These are phyloP conservation scores for Xylaria scruposa DNA, from an alignment of 495 filamentous ascomycete species.

Conservation along the genomic window DNA sequence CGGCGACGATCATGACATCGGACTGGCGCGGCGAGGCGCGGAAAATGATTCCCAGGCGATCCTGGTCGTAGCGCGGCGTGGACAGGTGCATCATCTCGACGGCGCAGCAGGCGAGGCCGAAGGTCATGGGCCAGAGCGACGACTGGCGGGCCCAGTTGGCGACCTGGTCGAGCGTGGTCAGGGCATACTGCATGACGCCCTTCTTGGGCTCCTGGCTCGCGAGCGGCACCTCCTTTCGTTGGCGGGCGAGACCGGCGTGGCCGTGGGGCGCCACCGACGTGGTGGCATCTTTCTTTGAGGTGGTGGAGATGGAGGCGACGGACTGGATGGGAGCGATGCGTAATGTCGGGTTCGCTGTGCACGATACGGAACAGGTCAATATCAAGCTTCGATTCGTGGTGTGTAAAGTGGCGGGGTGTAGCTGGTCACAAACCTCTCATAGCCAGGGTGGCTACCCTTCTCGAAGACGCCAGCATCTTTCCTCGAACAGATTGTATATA, in stretches of 20 bases:
- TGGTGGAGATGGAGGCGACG: constrained; percentile 65
- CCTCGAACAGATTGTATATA: constrained; percentile 23
- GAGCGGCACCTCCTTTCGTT: constrained; percentile 77
- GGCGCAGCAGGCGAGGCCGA: constrained; percentile 95
- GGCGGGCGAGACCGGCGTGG: constrained; percentile 48
- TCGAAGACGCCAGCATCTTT: constrained; percentile 68
- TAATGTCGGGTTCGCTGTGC: constrained; percentile 65
- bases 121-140: constrained; percentile 97
- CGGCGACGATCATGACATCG: constrained; percentile 98
- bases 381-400: neutral
- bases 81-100: constrained; percentile 99
- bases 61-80: constrained; percentile 94
- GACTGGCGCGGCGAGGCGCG: constrained; percentile 93
- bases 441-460: constrained; percentile 70
- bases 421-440: constrained; percentile 66
- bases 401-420: constrained; percentile 1
- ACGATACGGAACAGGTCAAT: constrained; percentile 25
- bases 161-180: constrained; percentile 93
- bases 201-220: constrained; percentile 92
- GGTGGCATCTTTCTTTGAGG: constrained; percentile 65
- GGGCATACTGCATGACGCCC: constrained; percentile 94
- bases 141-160: constrained; percentile 94
- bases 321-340: constrained; percentile 66
- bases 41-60: constrained; percentile 96
- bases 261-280: constrained; percentile 52